Evolutionary conservation across 2,329 filamentous ascomycete genomes (phyloP), one percentile per base, ranked within the genome.

Genomic region (Herpotrichia juniperi): DNA sequence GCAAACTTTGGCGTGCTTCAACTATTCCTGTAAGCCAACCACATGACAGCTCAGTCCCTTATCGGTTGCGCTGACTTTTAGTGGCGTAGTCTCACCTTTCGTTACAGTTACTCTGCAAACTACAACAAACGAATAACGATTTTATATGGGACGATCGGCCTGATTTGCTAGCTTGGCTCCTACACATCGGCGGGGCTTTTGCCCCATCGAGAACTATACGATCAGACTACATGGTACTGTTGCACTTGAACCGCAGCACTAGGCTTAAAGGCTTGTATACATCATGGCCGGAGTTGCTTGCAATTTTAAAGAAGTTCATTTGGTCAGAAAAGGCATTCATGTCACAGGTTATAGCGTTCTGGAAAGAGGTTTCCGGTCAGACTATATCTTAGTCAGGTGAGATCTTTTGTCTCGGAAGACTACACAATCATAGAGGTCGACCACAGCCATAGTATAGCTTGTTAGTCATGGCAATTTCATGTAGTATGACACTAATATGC

Each of bases 291-390:
- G 42, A 35, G 25, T 24, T 34, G 30, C 42, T 45, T 34, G 28
- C 24, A 7, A 34, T 45, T 6, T 22, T 45, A 16, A 45, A 45
- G 42, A 26, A 45, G 17, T 45, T 45, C 28, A 45, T 45, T 24
- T 45, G 42, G 42, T 45, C 42, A 22, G 42, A 45, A n/a, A 34
- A 45, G n/a, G 42, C 42, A 24, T 45, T 45, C 24, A 22, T 22
- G 30, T 21, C 28, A 31, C 42, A 45, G 42, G 28, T 45, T 16
- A 32, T 34, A 30, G 42, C 17, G 19, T 34, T 45, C 28, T 45
- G 42, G 42, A 17, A 45, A 45, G 42, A 45, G 30, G 11, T 6
- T 34, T 45, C 14, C 26, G 19, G 4, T 19, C 21, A 34, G 17
- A 25, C 40, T 44, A 44, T 44, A 30, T 44, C 16, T 19, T 31